Base-by-base conservation (phyloP, 1,284 basidiomycete genomes). In the Porodaedalea pini region DNA sequence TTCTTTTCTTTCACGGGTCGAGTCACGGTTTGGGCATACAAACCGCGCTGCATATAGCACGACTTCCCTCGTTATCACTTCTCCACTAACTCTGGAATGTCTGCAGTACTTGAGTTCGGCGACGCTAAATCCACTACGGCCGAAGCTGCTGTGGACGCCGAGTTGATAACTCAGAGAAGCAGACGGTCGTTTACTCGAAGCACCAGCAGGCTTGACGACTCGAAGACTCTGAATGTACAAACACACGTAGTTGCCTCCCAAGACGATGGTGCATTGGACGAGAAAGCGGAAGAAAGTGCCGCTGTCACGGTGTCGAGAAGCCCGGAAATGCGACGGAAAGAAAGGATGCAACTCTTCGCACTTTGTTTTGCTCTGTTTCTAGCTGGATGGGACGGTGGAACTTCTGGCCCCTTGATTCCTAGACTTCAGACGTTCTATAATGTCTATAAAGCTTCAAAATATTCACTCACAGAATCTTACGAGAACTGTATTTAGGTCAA, bases 371-470 rank as follows among this genome's bases (percentile, higher is more conserved):
- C 43, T 4, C 27, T 57, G 17, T 61, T 61, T 25, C 25, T 57
- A 23, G 59, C 59, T 29, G 59, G 59, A n/a, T 61, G 59, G 59
- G 59, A 57, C 47, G 56, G 51, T 21, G 59, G 55, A 13, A 57
- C 51, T 4, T 36, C 47, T 11, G 59, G 59, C n/a, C 59, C 59
- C 4, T 23, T 61, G 6, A 41, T 61, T 15, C 55, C 56, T 19
- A 47, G 59, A 15, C 48, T 61, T 17, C 59, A 61, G 43, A 36
- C n/a, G 36, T 52, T 37, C 40, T 61, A 61, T 39, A 31, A 57
- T 40, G 59, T 61, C 21, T 23, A 51, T 50, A 23, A 15, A 32
- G 6, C 15, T 31, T 15, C 11, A 15, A 29, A 13, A 17, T 15
- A n/a, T 11, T 21, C 19, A 19, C 31, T 32, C 11, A 49, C 10